phyloP scores from a whole-genome alignment of 352 stramenopile genomes.

The Phytophthora citricola region DNA sequence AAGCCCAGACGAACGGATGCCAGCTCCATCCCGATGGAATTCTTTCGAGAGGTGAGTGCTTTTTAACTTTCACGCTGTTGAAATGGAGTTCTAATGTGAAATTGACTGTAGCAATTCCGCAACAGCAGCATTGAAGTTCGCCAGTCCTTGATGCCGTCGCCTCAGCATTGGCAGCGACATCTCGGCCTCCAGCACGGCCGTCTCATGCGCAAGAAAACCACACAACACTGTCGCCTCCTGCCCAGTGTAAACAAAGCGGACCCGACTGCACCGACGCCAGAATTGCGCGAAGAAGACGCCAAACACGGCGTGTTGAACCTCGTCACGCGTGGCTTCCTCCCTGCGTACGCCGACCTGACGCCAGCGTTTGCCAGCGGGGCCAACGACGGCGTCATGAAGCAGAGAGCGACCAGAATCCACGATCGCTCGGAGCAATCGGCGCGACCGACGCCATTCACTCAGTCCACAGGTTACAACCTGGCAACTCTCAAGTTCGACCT shows the following conservation, averaged over 20 bases:
- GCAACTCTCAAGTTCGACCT: conserved; percentile 85
- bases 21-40: conserved; percentile 50
- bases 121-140: conserved; percentile 48
- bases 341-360: conserved; percentile 64
- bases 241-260: conserved; percentile 78
- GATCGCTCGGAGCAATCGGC: conserved; percentile 60
- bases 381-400: conserved; percentile 61
- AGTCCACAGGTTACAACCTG: conserved; percentile 76
- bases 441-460: conserved; percentile 58
- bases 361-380: conserved; percentile 60
- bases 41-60: conserved; percentile 51
- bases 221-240: conserved; percentile 57
- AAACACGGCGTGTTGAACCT: conserved; percentile 71
- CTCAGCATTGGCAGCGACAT: conserved; percentile 30
- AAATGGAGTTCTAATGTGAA: background rate
- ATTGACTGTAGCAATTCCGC: conserved; percentile 41
- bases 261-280: conserved; percentile 54
- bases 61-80: background rate
- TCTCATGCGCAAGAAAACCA: conserved; percentile 71
- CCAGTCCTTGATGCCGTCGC: conserved; percentile 24
- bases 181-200: conserved; percentile 31
- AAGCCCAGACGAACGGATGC: conserved; percentile 17
- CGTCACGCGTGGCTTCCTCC: conserved; percentile 75
- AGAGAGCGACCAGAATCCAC: conserved; percentile 60
- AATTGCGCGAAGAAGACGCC: conserved; percentile 66